Conservation (phyloP, 2,329 filamentous ascomycete species). For the Pezicula rhizophila region DNA sequence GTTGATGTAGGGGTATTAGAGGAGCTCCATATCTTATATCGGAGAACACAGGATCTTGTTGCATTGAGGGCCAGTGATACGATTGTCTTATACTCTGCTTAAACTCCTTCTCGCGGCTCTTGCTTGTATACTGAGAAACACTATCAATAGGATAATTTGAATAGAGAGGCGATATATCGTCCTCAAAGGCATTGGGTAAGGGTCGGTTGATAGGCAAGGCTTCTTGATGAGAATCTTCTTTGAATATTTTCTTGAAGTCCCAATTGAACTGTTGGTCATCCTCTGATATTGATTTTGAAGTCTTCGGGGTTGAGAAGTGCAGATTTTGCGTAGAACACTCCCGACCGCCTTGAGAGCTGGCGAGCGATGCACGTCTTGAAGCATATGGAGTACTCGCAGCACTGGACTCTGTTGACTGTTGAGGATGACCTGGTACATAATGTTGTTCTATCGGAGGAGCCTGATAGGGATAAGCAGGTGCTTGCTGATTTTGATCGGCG, state of each 20-base stretch:
- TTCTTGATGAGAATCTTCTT: slow-evolving; percentile 29
- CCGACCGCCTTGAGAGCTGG: slow-evolving; percentile 1
- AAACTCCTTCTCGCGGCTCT: slow-evolving; percentile 38
- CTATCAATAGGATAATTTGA: slow-evolving; percentile 37
- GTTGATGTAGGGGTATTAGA: slow-evolving; percentile 20
- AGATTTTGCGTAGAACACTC: neutral
- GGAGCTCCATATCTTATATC: slow-evolving; percentile 13
- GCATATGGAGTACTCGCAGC: slow-evolving; percentile 12
- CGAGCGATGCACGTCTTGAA: slow-evolving; percentile 3
- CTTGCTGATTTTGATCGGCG: slow-evolving; percentile 10
- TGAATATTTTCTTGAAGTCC: slow-evolving; percentile 35
- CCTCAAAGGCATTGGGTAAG: slow-evolving; percentile 35
- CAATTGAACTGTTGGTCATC: slow-evolving; percentile 30
- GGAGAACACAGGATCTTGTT: slow-evolving; percentile 40
- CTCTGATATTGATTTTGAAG: neutral
- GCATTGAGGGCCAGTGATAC: slow-evolving; percentile 33
- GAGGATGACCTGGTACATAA: neutral
- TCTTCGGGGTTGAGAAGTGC: neutral
- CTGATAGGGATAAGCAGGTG: slow-evolving; percentile 2
- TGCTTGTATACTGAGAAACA: slow-evolving; percentile 38
- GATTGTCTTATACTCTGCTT: slow-evolving; percentile 35
- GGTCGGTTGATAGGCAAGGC: slow-evolving; percentile 44
- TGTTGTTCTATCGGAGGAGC: neutral
- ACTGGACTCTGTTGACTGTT: slow-evolving; percentile 6
- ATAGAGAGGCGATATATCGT: slow-evolving; percentile 40